Evolutionary conservation across 1,284 basidiomycete species (phyloP), one percentile per base, ranked within the genome.

Genomic region (Afroboletus lepidellus): DNA sequence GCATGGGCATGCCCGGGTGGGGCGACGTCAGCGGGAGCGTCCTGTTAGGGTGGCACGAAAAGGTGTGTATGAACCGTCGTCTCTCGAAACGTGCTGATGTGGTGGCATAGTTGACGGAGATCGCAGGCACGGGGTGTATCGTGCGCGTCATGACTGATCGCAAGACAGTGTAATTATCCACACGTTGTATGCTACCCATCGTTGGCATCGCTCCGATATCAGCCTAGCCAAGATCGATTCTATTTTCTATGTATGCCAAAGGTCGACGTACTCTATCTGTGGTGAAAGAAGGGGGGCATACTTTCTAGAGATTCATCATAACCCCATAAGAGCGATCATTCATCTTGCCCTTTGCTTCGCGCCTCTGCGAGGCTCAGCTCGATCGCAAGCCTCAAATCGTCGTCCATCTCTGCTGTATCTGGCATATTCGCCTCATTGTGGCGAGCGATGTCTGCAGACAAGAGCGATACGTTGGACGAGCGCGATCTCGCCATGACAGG

Each of bases 131-230:
- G 2, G 97, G 96, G 8, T 96, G 92, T 72, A 98, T 99, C 69
- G 94, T 98, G 57, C 80, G 95, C 63, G 94, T 95, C 55, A 98
- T 99, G 95, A 94, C 94, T 34, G 96, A 99, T 74, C 84, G 93
- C 59, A 80, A 88, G 64, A 80, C 80, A 55, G 86, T 96, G 57
- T 94, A 79, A 76, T n/a, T 34, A 29, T 32, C 18, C 29, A 21
- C 24, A 12, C 8, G 1, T 36, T 43, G 43, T 49, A 42, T 49
- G 3, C 4, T 45, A 27, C n/a, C 12, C 13, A 34, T 23, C 29
- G 11, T 42, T 18, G n/a, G 15, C 27, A 18, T 9, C 32, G 15
- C 33, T 44, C 18, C 13, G 21, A 37, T 21, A 5, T 11, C 12
- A 34, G 16, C 15, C 13, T 21, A 5, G 3, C 11, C 24, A 12